Evolutionary conservation across 2,329 filamentous ascomycete species (phyloP), one percentile per base, ranked within the genome.

Genomic region (Harringtonia lauricola): DNA sequence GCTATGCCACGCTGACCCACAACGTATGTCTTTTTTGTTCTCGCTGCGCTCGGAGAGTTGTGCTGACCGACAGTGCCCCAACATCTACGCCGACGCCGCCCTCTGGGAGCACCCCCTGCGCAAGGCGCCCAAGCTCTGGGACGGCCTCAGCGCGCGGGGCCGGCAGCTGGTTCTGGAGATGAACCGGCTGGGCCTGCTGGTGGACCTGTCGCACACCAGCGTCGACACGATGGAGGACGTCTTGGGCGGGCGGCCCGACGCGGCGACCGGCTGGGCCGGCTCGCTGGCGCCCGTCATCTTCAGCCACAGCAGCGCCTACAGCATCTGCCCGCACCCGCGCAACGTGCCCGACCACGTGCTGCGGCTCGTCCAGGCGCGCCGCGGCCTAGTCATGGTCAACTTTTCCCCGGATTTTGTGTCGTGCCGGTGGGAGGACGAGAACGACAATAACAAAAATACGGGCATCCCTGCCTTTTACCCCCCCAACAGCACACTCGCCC

Each of bases 151-250:
- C 47, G 66, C 72, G 1, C 71, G 71, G 1, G 90, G 90, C 5
- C 73, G 76, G 41, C 59, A 70, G 13, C 64, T 95, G 1, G 69
- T 96, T 36, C 69, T 70, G 30, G 90, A 96, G 66, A 95, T 96
- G 89, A 96, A 95, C 59, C 76, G 90, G 3, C 68, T 95, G 2
- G 90, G 90, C 22, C 88, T 95, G 81, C 79, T 95, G n/a, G 84
- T 96, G 34, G 90, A 95, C 58, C 70, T 95, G 30, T 74, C 84
- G 8, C 90, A 95, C 60, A 68, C 69, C 5, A 76, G 83, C 53
- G 74, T 76, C 45, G 83, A 90, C 47, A 95, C 89, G 0, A 92
- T 94, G 86, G 66, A 79, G 8, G 85, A 95, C 54, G 85, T 90
- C 0, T 73, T 95, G 0, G 77, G 76, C 6, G 81, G 72, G 14